A percentile compares a stretch with the other conserved stretches of the same genome.
phyloP scores from a whole-genome alignment of 352 stramenopile species.

The Phytopythium boreale region DNA sequence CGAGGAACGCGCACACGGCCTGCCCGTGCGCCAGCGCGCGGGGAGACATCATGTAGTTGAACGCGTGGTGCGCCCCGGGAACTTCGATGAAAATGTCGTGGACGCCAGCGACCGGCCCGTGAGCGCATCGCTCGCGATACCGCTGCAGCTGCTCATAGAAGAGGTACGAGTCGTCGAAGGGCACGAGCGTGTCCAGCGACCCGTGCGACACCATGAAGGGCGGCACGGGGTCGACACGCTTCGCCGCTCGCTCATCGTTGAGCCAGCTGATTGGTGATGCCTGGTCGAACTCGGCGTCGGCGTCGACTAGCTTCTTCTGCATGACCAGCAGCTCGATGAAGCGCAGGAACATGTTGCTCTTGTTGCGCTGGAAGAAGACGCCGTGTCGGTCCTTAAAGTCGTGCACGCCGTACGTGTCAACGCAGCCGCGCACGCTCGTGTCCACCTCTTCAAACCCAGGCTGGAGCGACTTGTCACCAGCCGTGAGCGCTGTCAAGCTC shows the following conservation, averaged over 20 bases:
- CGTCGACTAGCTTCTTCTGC: constrained; percentile 52
- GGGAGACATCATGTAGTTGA: constrained; percentile 77
- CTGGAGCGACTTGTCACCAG: constrained; percentile 60
- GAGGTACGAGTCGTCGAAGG: constrained; percentile 61
- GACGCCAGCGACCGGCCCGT: constrained; percentile 20
- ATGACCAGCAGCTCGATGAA: constrained; percentile 73
- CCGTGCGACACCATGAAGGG: constrained; percentile 77
- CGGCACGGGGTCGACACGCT: constrained; percentile 36
- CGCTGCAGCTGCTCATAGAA: constrained; percentile 62
- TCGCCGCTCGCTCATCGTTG: constrained; percentile 24
- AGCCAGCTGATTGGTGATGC: constrained; percentile 63
- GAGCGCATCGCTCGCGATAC: constrained; percentile 26
- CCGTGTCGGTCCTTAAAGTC: constrained; percentile 71
- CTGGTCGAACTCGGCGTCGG: constrained; percentile 42
- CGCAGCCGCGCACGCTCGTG: constrained; percentile 65
- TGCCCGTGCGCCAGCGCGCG: constrained; percentile 63
- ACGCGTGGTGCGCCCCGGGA: constrained; percentile 60
- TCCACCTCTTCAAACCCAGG: constrained; percentile 76
- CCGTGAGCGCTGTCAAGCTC: constrained; percentile 62
- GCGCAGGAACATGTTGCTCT: constrained; percentile 50
- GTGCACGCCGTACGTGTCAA: constrained; percentile 76
- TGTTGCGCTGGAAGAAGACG: constrained; percentile 58
- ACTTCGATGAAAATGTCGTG: constrained; percentile 64
- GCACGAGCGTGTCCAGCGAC: constrained; percentile 65
- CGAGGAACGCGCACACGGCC: constrained; percentile 61